These are phyloP conservation scores for Fusarium pilosicola DNA, from an alignment of 2,329 filamentous ascomycete genomes.

Conservation along the genomic window DNA sequence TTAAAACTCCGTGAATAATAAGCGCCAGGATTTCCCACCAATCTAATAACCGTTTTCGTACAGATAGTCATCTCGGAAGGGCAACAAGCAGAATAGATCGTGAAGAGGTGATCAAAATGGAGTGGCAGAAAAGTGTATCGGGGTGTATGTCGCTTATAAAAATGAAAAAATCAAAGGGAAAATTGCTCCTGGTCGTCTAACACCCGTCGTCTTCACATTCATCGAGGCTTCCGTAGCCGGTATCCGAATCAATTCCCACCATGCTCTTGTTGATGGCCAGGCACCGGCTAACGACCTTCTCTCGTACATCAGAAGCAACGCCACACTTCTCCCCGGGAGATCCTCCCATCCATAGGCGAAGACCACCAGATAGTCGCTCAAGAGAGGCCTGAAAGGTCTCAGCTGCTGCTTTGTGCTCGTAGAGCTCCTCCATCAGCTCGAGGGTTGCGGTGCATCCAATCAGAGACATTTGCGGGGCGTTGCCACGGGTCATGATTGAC, in stretches of 20 bases:
- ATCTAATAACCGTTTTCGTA: slow-evolving; percentile 45
- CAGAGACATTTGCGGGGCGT: slow-evolving; percentile 59
- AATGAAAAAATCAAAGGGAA: background rate
- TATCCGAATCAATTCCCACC: slow-evolving; percentile 69
- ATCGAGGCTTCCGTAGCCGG: slow-evolving; percentile 68
- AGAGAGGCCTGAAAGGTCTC: slow-evolving; percentile 60
- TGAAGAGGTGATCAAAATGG: slow-evolving; percentile 27
- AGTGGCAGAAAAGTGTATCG: slow-evolving; percentile 8
- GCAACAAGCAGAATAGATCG: slow-evolving; percentile 5
- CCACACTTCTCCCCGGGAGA: slow-evolving; percentile 61
- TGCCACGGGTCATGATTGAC: slow-evolving; percentile 57
- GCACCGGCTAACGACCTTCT: slow-evolving; percentile 65
- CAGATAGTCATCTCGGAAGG: slow-evolving; percentile 37
- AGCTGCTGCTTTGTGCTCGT: slow-evolving; percentile 58
- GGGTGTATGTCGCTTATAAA: slow-evolving; percentile 12
- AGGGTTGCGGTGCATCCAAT: slow-evolving; percentile 69
- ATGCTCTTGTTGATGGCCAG: slow-evolving; percentile 65
- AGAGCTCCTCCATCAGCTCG: slow-evolving; percentile 65
- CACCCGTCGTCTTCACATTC: slow-evolving; percentile 55
- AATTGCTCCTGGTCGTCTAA: slow-evolving; percentile 27
- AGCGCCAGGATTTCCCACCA: slow-evolving; percentile 25
- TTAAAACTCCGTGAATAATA: slow-evolving; percentile 37
- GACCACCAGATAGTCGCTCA: slow-evolving; percentile 65
- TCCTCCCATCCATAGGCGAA: slow-evolving; percentile 71
- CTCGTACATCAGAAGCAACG: slow-evolving; percentile 61